phyloP scores from a whole-genome alignment of 2,329 filamentous ascomycete species.

The Nemania serpens region DNA sequence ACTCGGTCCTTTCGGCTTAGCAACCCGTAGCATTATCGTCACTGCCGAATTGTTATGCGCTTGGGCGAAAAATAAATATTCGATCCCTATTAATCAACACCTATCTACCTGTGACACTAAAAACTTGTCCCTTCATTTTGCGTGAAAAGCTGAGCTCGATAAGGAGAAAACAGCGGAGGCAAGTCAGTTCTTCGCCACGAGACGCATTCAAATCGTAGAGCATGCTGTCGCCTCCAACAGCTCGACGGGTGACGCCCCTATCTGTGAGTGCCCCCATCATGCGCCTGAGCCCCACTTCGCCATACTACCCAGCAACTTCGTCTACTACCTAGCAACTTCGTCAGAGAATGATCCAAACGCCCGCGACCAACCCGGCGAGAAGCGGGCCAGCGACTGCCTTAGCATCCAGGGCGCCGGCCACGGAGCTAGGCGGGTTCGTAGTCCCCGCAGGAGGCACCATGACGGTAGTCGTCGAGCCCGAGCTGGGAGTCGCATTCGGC shows the following conservation, averaged over 20 bases:
- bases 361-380: slow-evolving; percentile 12
- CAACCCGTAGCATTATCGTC: too few species aligned
- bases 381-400: slow-evolving; percentile 16
- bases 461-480: not conserved
- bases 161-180: too few species aligned
- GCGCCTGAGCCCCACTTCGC: not conserved
- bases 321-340: not conserved
- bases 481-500: not conserved
- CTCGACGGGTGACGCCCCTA: too few species aligned
- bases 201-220: not conserved
- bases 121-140: too few species aligned
- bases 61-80: too few species aligned
- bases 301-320: not conserved
- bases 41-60: too few species aligned
- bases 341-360: slow-evolving; percentile 18
- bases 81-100: too few species aligned
- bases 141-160: too few species aligned
- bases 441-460: not conserved
- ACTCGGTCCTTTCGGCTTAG: too few species aligned
- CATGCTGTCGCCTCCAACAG: too few species aligned
- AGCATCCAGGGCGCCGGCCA: slow-evolving; percentile 13
- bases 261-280: not conserved
- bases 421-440: slow-evolving; percentile 2
- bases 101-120: too few species aligned
- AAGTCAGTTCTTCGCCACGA: not conserved